Evolutionary conservation across 306 rosid species (phyloP).

Genomic region (Ormosia emarginata): DNA sequence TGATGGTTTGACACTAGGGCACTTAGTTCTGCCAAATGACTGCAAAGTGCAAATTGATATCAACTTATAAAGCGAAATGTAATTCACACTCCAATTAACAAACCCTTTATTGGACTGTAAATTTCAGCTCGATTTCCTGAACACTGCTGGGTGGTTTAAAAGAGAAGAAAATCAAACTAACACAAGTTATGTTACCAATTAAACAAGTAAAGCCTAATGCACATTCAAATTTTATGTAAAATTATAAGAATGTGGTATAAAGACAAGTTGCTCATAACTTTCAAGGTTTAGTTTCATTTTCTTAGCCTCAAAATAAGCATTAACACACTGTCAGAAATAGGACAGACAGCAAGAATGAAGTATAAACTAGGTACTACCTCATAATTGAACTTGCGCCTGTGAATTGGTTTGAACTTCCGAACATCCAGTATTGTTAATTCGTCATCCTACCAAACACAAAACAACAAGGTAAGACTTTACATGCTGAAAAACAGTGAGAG

Average conservation of each 20-base stretch:
- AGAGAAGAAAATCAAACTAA: background rate
- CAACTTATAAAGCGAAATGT: background rate
- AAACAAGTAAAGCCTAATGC: background rate
- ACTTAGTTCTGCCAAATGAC: background rate
- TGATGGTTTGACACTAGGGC: background rate
- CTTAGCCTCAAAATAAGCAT: no score
- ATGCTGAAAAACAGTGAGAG: background rate
- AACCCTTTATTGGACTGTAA: background rate
- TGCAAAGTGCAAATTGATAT: no score
- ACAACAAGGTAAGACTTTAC: background rate
- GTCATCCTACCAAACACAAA: slow-evolving; percentile 62
- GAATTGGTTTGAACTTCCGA: slow-evolving; percentile 90
- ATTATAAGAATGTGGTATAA: background rate
- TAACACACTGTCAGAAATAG: no score
- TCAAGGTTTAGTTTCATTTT: slow-evolving; percentile 4
- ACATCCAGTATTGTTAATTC: slow-evolving; percentile 94
- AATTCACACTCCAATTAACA: slow-evolving; percentile 6
- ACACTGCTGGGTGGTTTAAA: background rate
- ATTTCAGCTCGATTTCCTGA: slow-evolving; percentile 10
- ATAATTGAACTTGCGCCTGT: slow-evolving; percentile 84
- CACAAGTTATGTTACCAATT: background rate
- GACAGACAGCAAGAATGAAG: slow-evolving; percentile 10
- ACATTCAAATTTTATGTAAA: background rate
- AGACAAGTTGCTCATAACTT: background rate
- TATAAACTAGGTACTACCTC: slow-evolving; percentile 54